A percentile compares a stretch with the other conserved stretches of the same genome.
Evolutionary conservation across 257 asterid genomes (phyloP).

Genomic region (Schizonepeta tenuifolia): DNA sequence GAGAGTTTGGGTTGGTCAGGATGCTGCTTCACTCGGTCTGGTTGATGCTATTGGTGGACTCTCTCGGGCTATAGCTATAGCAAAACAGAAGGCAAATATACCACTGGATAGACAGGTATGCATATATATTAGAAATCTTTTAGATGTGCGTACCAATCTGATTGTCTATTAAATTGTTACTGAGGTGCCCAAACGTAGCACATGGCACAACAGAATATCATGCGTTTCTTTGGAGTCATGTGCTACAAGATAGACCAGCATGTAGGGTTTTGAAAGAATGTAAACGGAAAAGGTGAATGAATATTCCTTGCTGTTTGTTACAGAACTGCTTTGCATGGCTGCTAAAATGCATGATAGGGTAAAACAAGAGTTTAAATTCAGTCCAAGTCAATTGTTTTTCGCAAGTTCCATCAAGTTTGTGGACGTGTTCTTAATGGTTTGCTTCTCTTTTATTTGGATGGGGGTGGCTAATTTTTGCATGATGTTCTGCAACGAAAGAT

Average conservation of each 20-base stretch:
- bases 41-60: slow-evolving; percentile 85
- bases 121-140: not conserved
- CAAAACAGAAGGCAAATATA: slow-evolving; percentile 75
- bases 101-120: slow-evolving; percentile 61
- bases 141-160: not conserved
- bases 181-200: too few relatives aligned
- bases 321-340: not conserved
- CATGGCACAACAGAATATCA: too few relatives aligned
- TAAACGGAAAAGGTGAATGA: not conserved
- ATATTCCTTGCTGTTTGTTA: not conserved
- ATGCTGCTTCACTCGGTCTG: slow-evolving; percentile 69
- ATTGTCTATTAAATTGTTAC: not conserved
- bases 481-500: not conserved
- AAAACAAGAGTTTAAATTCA: not conserved
- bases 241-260: slow-evolving; percentile 5
- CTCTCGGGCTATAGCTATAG: slow-evolving; percentile 77
- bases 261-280: slow-evolving; percentile 1
- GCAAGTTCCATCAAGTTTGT: not conserved
- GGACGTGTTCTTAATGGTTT: not conserved
- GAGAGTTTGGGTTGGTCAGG: slow-evolving; percentile 90
- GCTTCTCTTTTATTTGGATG: not conserved
- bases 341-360: not conserved
- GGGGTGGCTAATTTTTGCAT: not conserved
- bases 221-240: not conserved
- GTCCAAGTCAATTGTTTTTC: not conserved